A percentile compares a stretch with the other conserved stretches of the same genome.
Evolutionary conservation across 176 grass and related monocot species (phyloP).

Genomic region (Carex myosuroides): DNA sequence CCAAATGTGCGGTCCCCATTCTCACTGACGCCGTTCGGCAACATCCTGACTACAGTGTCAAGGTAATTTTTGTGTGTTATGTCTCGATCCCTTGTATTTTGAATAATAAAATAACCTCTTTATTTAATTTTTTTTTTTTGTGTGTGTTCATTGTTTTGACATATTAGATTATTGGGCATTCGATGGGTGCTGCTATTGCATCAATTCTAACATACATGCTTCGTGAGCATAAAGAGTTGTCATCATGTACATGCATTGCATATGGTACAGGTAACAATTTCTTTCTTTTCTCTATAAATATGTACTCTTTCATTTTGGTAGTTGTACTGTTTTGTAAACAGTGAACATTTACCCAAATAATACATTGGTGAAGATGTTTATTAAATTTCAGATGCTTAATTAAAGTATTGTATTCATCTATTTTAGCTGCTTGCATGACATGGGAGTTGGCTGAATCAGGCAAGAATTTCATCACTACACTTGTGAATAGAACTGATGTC

Average conservation of each 20-base stretch:
- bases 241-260: conserved; percentile 71
- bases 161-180: conserved; percentile 87
- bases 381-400: conserved; percentile 21
- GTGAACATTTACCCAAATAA: conserved; percentile 13
- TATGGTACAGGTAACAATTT: conserved; percentile 67
- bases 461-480: conserved; percentile 65
- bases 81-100: background rate
- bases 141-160: conserved; percentile 12
- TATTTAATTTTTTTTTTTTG: conserved; percentile 27
- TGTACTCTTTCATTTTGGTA: background rate
- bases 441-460: conserved; percentile 80
- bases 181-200: conserved; percentile 83
- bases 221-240: conserved; percentile 66
- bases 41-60: conserved; percentile 14
- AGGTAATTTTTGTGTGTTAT: conserved; percentile 9
- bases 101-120: conserved; percentile 6
- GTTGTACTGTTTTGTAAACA: background rate
- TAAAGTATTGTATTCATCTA: conserved; percentile 16
- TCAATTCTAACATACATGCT: conserved; percentile 86
- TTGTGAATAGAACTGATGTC: conserved; percentile 71
- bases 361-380: background rate
- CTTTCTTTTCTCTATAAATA: background rate
- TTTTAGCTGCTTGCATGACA: conserved; percentile 85
- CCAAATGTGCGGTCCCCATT: background rate
- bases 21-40: background rate